Percentiles rank a stretch among this genome's conserved stretches.
Conservation (phyloP, 2,329 filamentous ascomycete genomes). For the Cercospora canescens region DNA sequence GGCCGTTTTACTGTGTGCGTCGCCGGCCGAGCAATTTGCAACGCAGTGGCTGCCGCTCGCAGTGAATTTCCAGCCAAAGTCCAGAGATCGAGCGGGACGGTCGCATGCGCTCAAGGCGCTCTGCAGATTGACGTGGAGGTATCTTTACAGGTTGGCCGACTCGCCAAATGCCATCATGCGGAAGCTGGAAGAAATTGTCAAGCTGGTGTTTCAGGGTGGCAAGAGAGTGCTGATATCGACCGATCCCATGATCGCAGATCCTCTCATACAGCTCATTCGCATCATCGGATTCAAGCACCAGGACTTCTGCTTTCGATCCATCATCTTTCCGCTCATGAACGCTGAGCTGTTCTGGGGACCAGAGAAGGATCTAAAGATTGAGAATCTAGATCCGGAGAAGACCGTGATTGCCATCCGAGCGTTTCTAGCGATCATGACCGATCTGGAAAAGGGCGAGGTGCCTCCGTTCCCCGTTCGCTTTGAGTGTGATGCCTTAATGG, state of each 20-base stretch:
- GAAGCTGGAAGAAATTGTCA: constrained; percentile 88
- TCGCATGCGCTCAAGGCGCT: constrained; percentile 84
- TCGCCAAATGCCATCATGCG: constrained; percentile 65
- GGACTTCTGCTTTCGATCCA: constrained; percentile 86
- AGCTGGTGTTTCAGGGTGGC: constrained; percentile 76
- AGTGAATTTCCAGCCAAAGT: constrained; percentile 71
- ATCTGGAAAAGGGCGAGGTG: constrained; percentile 81
- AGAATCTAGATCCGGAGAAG: constrained; percentile 91
- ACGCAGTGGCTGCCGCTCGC: constrained; percentile 85
- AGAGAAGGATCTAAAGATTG: constrained; percentile 74
- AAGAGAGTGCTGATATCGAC: constrained; percentile 80
- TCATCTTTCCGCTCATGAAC: constrained; percentile 95
- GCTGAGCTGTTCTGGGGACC: constrained; percentile 73
- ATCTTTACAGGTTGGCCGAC: constrained; percentile 78
- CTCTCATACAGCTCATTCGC: constrained; percentile 88
- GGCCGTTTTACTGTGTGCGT: constrained; percentile 83
- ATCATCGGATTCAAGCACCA: constrained; percentile 93
- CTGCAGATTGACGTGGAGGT: constrained; percentile 90
- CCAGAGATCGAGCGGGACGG: constrained; percentile 80
- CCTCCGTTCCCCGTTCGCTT: constrained; percentile 81
- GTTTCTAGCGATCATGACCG: constrained; percentile 89
- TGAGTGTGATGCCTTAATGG: constrained; percentile 46
- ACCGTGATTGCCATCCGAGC: constrained; percentile 97
- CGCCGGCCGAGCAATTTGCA: constrained; percentile 78
- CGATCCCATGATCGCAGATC: constrained; percentile 81